Evolutionary conservation across 805 yeast species (phyloP), one percentile per base, ranked within the genome.

Genomic region (Yarrowia osloensis): DNA sequence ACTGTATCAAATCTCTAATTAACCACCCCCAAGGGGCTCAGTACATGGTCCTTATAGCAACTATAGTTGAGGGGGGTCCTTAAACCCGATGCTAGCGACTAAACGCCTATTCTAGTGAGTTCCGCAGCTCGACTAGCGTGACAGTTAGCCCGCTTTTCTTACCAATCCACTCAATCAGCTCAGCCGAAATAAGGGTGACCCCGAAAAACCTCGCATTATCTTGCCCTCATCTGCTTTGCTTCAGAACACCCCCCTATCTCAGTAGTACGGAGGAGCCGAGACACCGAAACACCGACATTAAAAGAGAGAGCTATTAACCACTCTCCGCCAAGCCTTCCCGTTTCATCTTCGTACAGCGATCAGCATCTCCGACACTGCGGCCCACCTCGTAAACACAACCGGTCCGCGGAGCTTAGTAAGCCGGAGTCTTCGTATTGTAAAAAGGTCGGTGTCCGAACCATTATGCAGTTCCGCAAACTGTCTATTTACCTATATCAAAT

Each of bases 301-400:
- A 31, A n/a, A 31, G 17, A n/a, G 15, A 46, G 11, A 11, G 24
- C 12, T 6, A 12, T 21, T 37, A n/a, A n/a, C 17, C 17, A 22
- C 28, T 15, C 9, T 6, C 22, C 13, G 57, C 57, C 57, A 50
- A 50, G 57, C 19, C 19, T 8, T 15, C n/a, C 29, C 35, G 40
- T 31, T 28, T 31, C 39, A 29, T 15, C 19, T 21, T 29, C 5
- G 24, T 24, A 15, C 28, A 50, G 28, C 9, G 37, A 19, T 29
- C 35, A 15, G n/a, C 57, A 49, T 49, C 54, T 47, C 35, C 54
- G 50, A 44, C 31, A n/a, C n/a, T n/a, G n/a, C n/a, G n/a, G n/a
- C n/a, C n/a, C n/a, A n/a, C n/a, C n/a, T n/a, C n/a, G n/a, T n/a
- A n/a, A n/a, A n/a, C n/a, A n/a, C n/a, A n/a, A n/a, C n/a, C n/a